Base-by-base conservation (phyloP, 2,329 filamentous ascomycete genomes). In the Ascomycota sp. region DNA sequence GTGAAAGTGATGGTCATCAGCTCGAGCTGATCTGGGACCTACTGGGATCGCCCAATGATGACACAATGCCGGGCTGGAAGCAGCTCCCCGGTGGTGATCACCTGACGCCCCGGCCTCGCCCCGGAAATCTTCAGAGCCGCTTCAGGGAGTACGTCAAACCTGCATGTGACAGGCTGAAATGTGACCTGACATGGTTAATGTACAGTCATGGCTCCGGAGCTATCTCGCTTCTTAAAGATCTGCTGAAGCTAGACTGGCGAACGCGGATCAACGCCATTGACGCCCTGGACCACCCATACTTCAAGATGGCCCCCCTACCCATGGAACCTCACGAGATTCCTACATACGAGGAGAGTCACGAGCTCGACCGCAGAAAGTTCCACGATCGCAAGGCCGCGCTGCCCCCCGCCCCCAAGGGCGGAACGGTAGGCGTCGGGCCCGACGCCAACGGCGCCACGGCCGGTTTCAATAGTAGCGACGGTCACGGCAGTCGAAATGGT, bases 1-100 rank as follows among this genome's bases (percentile, higher is more conserved):
- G 89, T 9, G 82, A 81, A 42, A 91, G 78, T 44, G 89, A 98
- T 48, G 57, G 71, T 6, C 76, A 93, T 47, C 89, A 98, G 54
- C 72, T 91, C 9, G 78, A 92, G 9, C 72, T 92, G 32, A 95
- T 98, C 37, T 98, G 92, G 56, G 80, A 84, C 41, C 65, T 98
- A 29, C 78, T 92, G 42, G 89, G 89, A 10, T 77, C 81, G 1
- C 89, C 89, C 1, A 92, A 68, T 1, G 82, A 93, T 13, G 72
- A 83, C 33, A 89, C 59, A 30, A 95, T 98, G 89, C 89, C 89
- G 2, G 80, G 81, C 7, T 98, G 83, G 79, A 76, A 70, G 43
- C 59, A 63, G 6, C 61, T 98, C 4, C 84, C 84, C 6, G 83
- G 84, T 6, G 83, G 74, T 29, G 80, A 92, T 41, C 70, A 68